These are phyloP conservation scores for Penicillium hordei DNA, from an alignment of 2,329 filamentous ascomycete species.

Conservation along the genomic window DNA sequence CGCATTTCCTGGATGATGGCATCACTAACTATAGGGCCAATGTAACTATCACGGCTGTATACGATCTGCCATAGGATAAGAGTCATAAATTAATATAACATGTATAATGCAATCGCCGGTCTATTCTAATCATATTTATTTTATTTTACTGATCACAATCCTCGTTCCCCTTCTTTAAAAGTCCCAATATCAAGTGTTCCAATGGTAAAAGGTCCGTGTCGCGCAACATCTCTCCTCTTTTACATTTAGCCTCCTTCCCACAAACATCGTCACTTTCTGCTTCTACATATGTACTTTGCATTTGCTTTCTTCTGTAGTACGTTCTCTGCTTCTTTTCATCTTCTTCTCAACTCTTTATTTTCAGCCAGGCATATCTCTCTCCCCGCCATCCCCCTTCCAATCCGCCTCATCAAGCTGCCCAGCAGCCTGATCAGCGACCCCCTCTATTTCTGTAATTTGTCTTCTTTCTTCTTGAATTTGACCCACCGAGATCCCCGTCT, in stretches of 20 bases:
- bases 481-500: not conserved
- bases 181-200: not conserved
- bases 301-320: not conserved
- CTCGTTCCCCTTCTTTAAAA: not conserved
- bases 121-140: not conserved
- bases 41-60: not conserved
- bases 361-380: not conserved
- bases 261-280: not conserved
- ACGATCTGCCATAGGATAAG: not conserved
- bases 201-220: not conserved
- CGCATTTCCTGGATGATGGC: not conserved
- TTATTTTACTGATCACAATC: not conserved
- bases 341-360: not conserved
- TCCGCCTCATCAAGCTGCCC: conserved; percentile 10
- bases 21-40: not conserved
- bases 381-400: not conserved
- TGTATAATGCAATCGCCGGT: not conserved
- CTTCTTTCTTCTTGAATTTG: not conserved
- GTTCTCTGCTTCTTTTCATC: not conserved
- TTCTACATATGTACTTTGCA: not conserved
- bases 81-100: not conserved
- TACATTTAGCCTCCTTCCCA: not conserved
- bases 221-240: not conserved
- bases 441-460: not conserved
- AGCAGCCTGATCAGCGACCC: conserved; percentile 21